Base-by-base conservation (phyloP, 805 yeast species). In the Nakazawaea anatomiae region DNA sequence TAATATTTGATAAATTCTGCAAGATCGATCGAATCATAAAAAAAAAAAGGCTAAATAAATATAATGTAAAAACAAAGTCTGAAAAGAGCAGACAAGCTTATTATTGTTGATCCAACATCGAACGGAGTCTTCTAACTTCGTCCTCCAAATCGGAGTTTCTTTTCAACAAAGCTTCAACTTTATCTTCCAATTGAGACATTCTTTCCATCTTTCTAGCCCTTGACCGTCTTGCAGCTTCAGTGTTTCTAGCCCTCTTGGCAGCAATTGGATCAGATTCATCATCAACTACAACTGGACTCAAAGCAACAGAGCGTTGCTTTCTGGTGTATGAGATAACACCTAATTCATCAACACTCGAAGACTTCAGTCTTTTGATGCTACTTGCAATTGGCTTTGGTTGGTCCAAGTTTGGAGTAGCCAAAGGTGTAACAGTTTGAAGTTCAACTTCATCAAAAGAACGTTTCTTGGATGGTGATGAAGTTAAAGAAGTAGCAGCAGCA, bases 211-310 rank as follows among this genome's bases (percentile, higher is more conserved):
- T 89, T 67, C 96, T 82, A 28, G 97, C 97, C 62, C 97, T 77
- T 30, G 96, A 89, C 64, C 97, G 81, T 68, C 97, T 83, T 6
- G 97, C 97, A 58, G 98, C 97, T 65, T 90, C 96, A n/a, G 92
- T 92, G 77, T 94, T 92, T 69, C 92, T 84, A 7, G 98, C 98
- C 66, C 98, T 84, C 73, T 92, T 92, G 60, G 87, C 67, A 44
- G 89, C 80, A 52, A 77, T 78, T n/a, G 85, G 80, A 66, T 90
- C 96, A 46, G 65, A 69, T 29, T 73, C 65, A 43, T 76, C 79
- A 34, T 79, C 75, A 38, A 39, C 28, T 44, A 79, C 77, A 51
- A 90, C 76, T 8, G 96, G 96, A 58, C 76, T 72, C 67, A 89
- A 75, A 7, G 96, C 95, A 53, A 73, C 70, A 31, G 79, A 56